Base-by-base conservation (phyloP, 1,284 basidiomycete genomes). In the Sanghuangporus weigelae region DNA sequence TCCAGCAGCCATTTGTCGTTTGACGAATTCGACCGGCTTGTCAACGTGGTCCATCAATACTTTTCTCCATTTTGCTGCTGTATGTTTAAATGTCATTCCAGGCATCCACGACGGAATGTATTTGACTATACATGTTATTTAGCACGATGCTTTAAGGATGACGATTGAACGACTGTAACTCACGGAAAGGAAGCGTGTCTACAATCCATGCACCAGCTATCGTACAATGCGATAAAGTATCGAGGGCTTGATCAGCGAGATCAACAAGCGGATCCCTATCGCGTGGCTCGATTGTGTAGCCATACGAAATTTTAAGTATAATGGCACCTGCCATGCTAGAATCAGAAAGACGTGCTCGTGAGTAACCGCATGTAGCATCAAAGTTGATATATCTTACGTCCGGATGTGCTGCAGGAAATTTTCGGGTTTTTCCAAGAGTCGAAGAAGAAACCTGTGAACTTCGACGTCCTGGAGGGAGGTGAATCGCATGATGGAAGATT, bases 71-170 rank as follows among this genome's bases (percentile, higher is more conserved):
- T 68, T 61, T 11, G 73, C 70, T 2, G 79, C 81, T 8, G 73
- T 73, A 31, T 70, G 70, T 66, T 81, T 70, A 71, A 83, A 84
- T 0, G 75, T 73, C 35, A 73, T 72, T 0, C 82, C 82, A 49
- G 82, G 82, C 5, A 82, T 62, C 82, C 81, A 83, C 62, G 77
- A 75, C 0, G 83, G 82, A 7, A 84, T 64, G 50, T 75, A 65
- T 55, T 71, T 73, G 56, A 84, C 76, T 78, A 38, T 2, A 35
- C 7, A 21, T 14, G 1, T n/a, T 46, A 14, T 46, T 46, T n/a
- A n/a, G 44, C 44, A 46, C 21, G 11, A 44, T 44, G 42, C 42
- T 12, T 44, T 3, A 44, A 44, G 42, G n/a, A 6, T 14, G n/a
- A 44, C 12, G n/a, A 49, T 40, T 38, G 26, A 31, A 31, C 26